phyloP scores from a whole-genome alignment of 139 green algal species.

The Chlamydomonas sphaeroides region DNA sequence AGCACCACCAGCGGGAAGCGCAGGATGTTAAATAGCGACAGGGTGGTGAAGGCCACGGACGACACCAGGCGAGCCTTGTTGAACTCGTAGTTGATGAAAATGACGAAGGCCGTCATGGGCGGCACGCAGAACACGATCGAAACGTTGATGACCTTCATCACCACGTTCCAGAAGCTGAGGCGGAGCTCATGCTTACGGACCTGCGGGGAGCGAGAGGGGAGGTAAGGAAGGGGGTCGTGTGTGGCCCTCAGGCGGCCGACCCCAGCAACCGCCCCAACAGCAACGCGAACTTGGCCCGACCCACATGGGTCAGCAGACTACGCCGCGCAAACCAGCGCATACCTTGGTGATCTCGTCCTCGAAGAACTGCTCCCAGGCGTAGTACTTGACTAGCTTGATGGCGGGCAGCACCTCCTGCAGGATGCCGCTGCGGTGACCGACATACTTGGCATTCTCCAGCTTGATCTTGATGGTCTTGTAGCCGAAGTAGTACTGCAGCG shows the following conservation, averaged over 20 bases:
- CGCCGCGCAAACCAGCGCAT: no score
- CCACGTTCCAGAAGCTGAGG: slow-evolving; percentile 54
- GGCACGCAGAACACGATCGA: slow-evolving; percentile 66
- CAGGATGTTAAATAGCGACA: slow-evolving; percentile 86
- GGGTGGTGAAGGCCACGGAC: slow-evolving; percentile 72
- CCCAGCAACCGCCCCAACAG: no score
- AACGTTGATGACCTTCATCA: slow-evolving; percentile 73
- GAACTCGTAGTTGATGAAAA: slow-evolving; percentile 69
- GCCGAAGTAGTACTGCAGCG: slow-evolving; percentile 72
- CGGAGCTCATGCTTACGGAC: slow-evolving; percentile 48
- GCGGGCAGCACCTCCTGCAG: slow-evolving; percentile 75
- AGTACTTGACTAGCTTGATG: slow-evolving; percentile 77
- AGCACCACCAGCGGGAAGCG: slow-evolving; percentile 83
- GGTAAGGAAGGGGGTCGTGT: no score
- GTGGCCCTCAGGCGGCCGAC: no score
- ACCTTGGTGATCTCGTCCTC: slow-evolving; percentile 52
- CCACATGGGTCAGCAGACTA: no score
- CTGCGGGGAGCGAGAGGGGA: no score
- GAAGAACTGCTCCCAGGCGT: slow-evolving; percentile 75
- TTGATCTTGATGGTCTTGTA: slow-evolving; percentile 71
- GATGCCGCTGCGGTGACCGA: slow-evolving; percentile 45
- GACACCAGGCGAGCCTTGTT: slow-evolving; percentile 41
- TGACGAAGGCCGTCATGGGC: slow-evolving; percentile 60
- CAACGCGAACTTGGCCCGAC: no score
- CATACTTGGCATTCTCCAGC: slow-evolving; percentile 56